Evolutionary conservation across 441 rosid genomes (phyloP), one percentile per base, ranked within the genome.

Genomic region (Sinapis alba): DNA sequence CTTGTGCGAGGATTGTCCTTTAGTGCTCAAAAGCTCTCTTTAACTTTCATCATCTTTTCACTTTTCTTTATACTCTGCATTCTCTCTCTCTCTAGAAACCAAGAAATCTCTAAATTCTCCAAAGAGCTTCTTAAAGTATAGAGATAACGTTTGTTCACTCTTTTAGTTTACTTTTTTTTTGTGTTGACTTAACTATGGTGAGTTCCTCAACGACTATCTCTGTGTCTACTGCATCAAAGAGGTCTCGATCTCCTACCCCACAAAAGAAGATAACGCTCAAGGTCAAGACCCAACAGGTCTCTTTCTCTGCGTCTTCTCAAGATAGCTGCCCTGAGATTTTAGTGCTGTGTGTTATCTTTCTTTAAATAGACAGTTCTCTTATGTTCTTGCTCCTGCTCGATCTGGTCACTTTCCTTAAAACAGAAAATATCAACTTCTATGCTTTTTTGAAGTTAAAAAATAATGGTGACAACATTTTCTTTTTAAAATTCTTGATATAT

Each of bases 221-320:
- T 72, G 81, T 60, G 11, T 78, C 81, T 20, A 50, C 16, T 41
- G 47, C 47, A 16, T 15, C 73, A 28, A 78, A 78, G 68, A 77
- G 62, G 62, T 72, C 76, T 47, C 51, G 57, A 65, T 65, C 80
- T 64, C 76, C 47, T 32, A 36, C 61, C 10, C 60, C 71, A 9
- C 16, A 12, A 28, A 7, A 6, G 19, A 77, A 77, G 21, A 2
- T 77, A 15, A 58, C 30, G 5, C 45, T 77, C 76, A 70, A 0
- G 43, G 71, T 77, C 62, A 77, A 77, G 72, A 71, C 53, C 68
- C 76, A 71, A 45, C 72, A 70, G 80, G 80, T 76, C 21, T 53
- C 50, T 62, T 30, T 65, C 36, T 43, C 56, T 11, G 16, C 20
- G 20, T 67, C 16, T 45, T 65, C 38, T 47, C 56, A 66, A 64